phyloP scores from a whole-genome alignment of 768 basidiomycete genomes.

The Lentinus tigrinus region DNA sequence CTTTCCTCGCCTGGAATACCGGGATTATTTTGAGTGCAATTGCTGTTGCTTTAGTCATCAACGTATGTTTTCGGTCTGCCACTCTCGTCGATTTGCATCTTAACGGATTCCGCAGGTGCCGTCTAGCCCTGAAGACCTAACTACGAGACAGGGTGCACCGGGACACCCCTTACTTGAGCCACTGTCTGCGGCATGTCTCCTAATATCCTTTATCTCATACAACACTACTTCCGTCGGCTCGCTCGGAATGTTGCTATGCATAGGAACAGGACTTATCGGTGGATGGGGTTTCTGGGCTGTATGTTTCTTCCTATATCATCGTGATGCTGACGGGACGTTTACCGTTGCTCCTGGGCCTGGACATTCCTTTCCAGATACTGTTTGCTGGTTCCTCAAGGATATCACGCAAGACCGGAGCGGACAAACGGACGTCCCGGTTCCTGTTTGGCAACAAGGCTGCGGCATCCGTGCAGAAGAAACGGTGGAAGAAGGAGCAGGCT shows the following conservation, averaged over 20 bases:
- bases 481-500: slow-evolving; percentile 28
- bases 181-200: slow-evolving; percentile 48
- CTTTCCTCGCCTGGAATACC: slow-evolving; percentile 65
- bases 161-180: slow-evolving; percentile 66
- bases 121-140: neutral
- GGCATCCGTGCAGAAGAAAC: slow-evolving; percentile 35
- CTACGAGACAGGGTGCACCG: slow-evolving; percentile 6
- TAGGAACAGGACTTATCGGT: slow-evolving; percentile 51
- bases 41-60: slow-evolving; percentile 55
- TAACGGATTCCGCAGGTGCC: neutral
- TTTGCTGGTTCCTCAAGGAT: slow-evolving; percentile 56
- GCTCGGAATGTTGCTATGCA: slow-evolving; percentile 50
- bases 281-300: slow-evolving; percentile 76
- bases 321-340: too few species aligned
- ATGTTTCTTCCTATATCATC: slow-evolving; percentile 25
- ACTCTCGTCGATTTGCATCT: too few species aligned
- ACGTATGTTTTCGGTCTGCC: slow-evolving; percentile 40
- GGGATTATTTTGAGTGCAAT: slow-evolving; percentile 60
- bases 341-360: too few species aligned
- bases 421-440: slow-evolving; percentile 79
- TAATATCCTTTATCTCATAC: slow-evolving; percentile 65
- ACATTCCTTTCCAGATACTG: slow-evolving; percentile 42
- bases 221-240: slow-evolving; percentile 58
- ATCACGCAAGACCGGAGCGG: slow-evolving; percentile 76
- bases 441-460: slow-evolving; percentile 69